Percentiles rank a stretch among this genome's conserved stretches.
Conservation (phyloP, 2,329 filamentous ascomycete genomes). For the Apiospora malaysiana region DNA sequence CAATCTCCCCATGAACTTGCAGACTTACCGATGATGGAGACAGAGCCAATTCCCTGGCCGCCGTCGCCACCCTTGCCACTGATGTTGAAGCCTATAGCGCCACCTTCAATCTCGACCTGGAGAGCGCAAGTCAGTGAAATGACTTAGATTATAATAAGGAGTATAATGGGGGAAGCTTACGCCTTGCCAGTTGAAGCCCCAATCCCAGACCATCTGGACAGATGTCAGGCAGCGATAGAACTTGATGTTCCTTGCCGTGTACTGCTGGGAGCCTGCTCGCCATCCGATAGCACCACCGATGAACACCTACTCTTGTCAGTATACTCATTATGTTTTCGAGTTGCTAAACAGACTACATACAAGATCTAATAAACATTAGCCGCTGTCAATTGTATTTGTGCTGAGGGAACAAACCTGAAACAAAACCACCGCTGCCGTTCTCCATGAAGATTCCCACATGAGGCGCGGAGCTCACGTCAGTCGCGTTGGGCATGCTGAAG, state of each 20-base stretch:
- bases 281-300: conserved; percentile 64
- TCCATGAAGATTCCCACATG: conserved; percentile 62
- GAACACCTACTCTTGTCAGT: conserved; percentile 54
- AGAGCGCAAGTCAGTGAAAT: background rate
- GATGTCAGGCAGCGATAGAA: conserved; percentile 58
- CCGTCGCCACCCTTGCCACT: conserved; percentile 51
- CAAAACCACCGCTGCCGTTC: conserved; percentile 63
- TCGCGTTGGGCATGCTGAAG: conserved; percentile 55
- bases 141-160: conserved; percentile 39
- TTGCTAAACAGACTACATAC: background rate
- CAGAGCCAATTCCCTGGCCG: conserved; percentile 52
- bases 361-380: background rate
- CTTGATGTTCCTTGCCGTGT: conserved; percentile 61
- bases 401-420: conserved; percentile 45
- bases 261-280: conserved; percentile 63
- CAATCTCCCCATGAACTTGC: no score
- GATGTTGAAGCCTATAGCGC: conserved; percentile 39
- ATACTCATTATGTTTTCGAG: background rate
- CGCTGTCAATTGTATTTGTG: background rate
- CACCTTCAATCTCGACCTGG: background rate
- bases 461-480: conserved; percentile 49
- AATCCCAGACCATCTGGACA: conserved; percentile 64
- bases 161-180: conserved; percentile 27
- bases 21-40: conserved; percentile 51
- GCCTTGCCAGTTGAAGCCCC: conserved; percentile 52